phyloP scores from a whole-genome alignment of 2,329 filamentous ascomycete species.

The Hyphodiscus sp. region DNA sequence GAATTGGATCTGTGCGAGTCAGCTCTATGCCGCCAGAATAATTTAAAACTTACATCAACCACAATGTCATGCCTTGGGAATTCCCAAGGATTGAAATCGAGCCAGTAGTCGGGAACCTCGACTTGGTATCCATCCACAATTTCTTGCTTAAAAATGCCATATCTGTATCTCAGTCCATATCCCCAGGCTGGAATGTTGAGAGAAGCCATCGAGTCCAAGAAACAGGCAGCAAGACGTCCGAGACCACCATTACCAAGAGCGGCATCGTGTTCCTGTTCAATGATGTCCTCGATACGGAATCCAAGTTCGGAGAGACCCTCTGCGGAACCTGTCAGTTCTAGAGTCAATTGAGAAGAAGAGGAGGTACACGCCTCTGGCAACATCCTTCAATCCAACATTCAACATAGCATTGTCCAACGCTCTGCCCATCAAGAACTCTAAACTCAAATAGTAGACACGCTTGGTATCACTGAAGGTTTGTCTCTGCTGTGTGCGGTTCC shows the following conservation, averaged over 20 bases:
- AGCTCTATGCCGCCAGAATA: background rate
- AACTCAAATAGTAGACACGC: slow-evolving; percentile 91
- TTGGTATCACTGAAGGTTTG: slow-evolving; percentile 90
- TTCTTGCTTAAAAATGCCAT: slow-evolving; percentile 99
- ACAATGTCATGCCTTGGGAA: slow-evolving; percentile 93
- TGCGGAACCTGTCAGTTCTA: slow-evolving; percentile 31
- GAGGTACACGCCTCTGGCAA: slow-evolving; percentile 62
- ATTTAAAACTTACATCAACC: slow-evolving; percentile 59
- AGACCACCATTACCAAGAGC: slow-evolving; percentile 94
- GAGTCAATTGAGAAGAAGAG: background rate
- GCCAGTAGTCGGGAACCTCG: slow-evolving; percentile 97
- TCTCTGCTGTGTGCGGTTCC: slow-evolving; percentile 96
- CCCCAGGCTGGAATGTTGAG: slow-evolving; percentile 97
- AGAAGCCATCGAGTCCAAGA: slow-evolving; percentile 91
- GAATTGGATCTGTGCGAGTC: slow-evolving; percentile 65
- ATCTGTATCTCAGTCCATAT: slow-evolving; percentile 90
- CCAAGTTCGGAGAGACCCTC: slow-evolving; percentile 83
- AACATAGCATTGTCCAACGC: slow-evolving; percentile 98
- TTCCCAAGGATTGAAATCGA: slow-evolving; percentile 99
- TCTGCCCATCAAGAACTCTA: slow-evolving; percentile 97
- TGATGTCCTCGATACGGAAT: slow-evolving; percentile 94
- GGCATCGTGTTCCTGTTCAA: slow-evolving; percentile 91
- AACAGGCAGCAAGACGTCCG: slow-evolving; percentile 89
- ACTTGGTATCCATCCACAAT: slow-evolving; percentile 98
- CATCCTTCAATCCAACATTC: slow-evolving; percentile 82